Conservation (phyloP, 2,329 filamentous ascomycete genomes). For the Aspergillus sp. region DNA sequence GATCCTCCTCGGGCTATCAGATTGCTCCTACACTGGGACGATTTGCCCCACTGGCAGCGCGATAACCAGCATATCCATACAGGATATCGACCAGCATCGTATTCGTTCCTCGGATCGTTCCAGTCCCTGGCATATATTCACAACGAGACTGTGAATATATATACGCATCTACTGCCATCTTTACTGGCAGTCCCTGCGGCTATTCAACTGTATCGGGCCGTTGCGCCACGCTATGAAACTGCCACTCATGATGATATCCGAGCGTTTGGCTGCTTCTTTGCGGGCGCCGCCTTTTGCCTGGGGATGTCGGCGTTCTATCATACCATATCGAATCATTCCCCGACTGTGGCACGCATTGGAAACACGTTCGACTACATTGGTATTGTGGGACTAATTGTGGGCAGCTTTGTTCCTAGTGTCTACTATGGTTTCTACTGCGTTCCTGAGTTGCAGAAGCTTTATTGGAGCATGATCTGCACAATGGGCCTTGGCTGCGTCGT, state of each 20-base stretch:
- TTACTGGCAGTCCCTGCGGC: conserved; percentile 56
- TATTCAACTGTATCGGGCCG: conserved; percentile 54
- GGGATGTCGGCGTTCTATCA: conserved; percentile 86
- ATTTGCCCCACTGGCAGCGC: conserved; percentile 54
- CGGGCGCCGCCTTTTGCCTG: conserved; percentile 69
- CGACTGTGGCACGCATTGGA: conserved; percentile 73
- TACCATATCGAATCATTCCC: conserved; percentile 80
- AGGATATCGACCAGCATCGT: conserved; percentile 64
- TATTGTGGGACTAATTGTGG: conserved; percentile 88
- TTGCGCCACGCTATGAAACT: conserved; percentile 65
- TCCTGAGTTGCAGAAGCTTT: conserved; percentile 63
- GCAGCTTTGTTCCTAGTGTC: conserved; percentile 83
- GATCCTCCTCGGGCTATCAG: conserved; percentile 30
- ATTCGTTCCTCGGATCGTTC: conserved; percentile 60
- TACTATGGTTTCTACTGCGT: conserved; percentile 83
- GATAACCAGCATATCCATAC: conserved; percentile 70
- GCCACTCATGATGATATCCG: conserved; percentile 65
- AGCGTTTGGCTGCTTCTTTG: conserved; percentile 77
- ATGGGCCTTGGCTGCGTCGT: conserved; percentile 74
- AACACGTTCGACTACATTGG: conserved; percentile 95
- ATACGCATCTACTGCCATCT: conserved; percentile 69
- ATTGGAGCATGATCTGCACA: conserved; percentile 75
- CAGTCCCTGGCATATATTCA: conserved; percentile 63
- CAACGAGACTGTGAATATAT: conserved; percentile 72
- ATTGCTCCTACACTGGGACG: conserved; percentile 51